These are phyloP conservation scores for Eucalyptus marginata DNA, from an alignment of 345 rosid genomes.

Conservation along the genomic window DNA sequence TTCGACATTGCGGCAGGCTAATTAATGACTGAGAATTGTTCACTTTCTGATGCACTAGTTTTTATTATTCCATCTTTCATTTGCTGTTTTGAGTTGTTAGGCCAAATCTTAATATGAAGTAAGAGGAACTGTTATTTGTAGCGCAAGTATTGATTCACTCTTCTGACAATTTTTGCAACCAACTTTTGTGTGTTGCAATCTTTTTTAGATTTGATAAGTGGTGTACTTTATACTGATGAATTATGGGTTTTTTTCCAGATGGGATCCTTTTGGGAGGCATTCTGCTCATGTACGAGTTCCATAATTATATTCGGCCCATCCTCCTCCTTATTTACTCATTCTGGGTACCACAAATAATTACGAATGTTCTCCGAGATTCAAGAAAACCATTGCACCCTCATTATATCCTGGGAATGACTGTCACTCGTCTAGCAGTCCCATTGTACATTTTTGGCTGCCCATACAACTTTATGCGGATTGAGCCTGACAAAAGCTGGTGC, in stretches of 20 bases:
- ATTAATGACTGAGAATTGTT: background rate
- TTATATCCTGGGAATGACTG: constrained; percentile 81
- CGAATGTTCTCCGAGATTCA: constrained; percentile 78
- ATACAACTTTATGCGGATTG: constrained; percentile 86
- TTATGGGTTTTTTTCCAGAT: constrained; percentile 36
- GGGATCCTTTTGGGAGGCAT: constrained; percentile 98
- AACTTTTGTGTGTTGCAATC: background rate
- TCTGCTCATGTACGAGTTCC: constrained; percentile 90
- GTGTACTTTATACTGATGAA: background rate
- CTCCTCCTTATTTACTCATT: constrained; percentile 84
- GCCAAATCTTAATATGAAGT: background rate
- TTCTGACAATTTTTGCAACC: background rate
- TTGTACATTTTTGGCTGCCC: constrained; percentile 92
- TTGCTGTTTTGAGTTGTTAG: background rate
- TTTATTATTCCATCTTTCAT: background rate
- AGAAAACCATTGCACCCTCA: constrained; percentile 96
- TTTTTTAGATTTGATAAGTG: background rate
- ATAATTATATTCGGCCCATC: constrained; percentile 57
- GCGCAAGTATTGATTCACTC: background rate
- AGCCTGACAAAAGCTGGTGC: constrained; percentile 82
- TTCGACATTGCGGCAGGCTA: background rate
- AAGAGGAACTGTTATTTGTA: background rate
- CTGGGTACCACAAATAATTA: constrained; percentile 91
- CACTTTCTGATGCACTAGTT: background rate
- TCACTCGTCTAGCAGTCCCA: constrained; percentile 84